A percentile compares a stretch with the other conserved stretches of the same genome.
These are phyloP conservation scores for Amyloporia xantha DNA, from an alignment of 768 basidiomycete species.

Conservation along the genomic window DNA sequence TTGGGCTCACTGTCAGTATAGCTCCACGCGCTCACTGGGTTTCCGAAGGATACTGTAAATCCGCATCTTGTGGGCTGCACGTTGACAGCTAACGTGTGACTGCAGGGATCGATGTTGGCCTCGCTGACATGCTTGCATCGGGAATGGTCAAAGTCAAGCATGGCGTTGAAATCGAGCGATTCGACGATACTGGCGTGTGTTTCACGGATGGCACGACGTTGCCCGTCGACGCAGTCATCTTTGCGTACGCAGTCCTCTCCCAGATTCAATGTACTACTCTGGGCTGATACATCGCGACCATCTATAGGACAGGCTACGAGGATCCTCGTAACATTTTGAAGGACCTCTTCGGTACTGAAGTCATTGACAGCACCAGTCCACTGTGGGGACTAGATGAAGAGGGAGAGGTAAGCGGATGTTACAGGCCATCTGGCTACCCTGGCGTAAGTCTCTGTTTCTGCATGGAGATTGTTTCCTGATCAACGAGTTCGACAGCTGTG, in stretches of 20 bases:
- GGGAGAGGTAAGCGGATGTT: constrained; percentile 32
- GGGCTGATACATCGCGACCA: no score
- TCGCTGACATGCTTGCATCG: constrained; percentile 14
- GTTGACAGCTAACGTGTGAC: no score
- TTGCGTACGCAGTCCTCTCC: constrained; percentile 21
- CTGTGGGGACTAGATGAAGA: constrained; percentile 38
- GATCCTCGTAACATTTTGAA: constrained; percentile 26
- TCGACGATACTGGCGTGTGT: constrained; percentile 17
- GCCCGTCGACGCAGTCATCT: constrained; percentile 26
- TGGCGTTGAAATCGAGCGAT: constrained; percentile 11
- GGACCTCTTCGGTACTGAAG: constrained; percentile 30
- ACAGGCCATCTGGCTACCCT: constrained; percentile 36
- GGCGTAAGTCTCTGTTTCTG: constrained; percentile 30
- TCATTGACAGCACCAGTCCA: constrained; percentile 24
- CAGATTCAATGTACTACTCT: no score
- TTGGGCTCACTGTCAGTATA: neutral
- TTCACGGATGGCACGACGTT: constrained; percentile 22
- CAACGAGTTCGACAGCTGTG: no score
- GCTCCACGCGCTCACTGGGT: no score
- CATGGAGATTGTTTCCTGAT: no score
- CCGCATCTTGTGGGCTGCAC: no score
- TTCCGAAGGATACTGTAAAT: constrained; percentile 1
- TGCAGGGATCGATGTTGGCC: constrained; percentile 19
- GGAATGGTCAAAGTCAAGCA: constrained; percentile 16
- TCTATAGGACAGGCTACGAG: constrained; percentile 29